Evolutionary conservation across 2,329 filamentous ascomycete genomes (phyloP).

Genomic region (Macrophomina phaseolina): DNA sequence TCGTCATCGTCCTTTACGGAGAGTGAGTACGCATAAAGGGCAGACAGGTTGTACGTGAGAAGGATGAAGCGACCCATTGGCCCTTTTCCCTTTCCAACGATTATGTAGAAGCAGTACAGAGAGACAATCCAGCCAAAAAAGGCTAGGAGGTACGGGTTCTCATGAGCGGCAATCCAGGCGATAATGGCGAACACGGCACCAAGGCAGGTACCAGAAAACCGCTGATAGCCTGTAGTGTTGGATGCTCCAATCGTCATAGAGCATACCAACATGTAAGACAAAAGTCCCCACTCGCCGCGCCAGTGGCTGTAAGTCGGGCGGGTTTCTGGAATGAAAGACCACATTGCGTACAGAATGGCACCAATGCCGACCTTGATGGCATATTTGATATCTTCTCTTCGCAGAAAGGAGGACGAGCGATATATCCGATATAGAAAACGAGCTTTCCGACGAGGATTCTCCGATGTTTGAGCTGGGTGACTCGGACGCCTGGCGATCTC

Average conservation of each 20-base stretch:
- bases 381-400: constrained; percentile 73
- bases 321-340: constrained; percentile 81
- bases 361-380: constrained; percentile 93
- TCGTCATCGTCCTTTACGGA: constrained; percentile 80
- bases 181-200: constrained; percentile 77
- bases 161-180: constrained; percentile 77
- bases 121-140: constrained; percentile 83
- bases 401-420: constrained; percentile 61
- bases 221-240: constrained; percentile 87
- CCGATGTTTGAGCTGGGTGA: constrained; percentile 1
- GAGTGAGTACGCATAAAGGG: constrained; percentile 91
- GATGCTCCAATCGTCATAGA: constrained; percentile 97
- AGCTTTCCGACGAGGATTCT: constrained; percentile 33
- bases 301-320: constrained; percentile 82
- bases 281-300: constrained; percentile 94
- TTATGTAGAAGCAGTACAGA: constrained; percentile 86
- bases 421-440: constrained; percentile 51
- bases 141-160: constrained; percentile 76
- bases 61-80: constrained; percentile 93
- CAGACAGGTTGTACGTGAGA: constrained; percentile 93
- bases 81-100: constrained; percentile 80
- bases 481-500: constrained; percentile 36
- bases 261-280: constrained; percentile 98
- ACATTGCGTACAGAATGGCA: constrained; percentile 84
- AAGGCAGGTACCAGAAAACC: constrained; percentile 84